Conservation (phyloP, 2,329 filamentous ascomycete genomes). For the Lecanicillium sp. region DNA sequence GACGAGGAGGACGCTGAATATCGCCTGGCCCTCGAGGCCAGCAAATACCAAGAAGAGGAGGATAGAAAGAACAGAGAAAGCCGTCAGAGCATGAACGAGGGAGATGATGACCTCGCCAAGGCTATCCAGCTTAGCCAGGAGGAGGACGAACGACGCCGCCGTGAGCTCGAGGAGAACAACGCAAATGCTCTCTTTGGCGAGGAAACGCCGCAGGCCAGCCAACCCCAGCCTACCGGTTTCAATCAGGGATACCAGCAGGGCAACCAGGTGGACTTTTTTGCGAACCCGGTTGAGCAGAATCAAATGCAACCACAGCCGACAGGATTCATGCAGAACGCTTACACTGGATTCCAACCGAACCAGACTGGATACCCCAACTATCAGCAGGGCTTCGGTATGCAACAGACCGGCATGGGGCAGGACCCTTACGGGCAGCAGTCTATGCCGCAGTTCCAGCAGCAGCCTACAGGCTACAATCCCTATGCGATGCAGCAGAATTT, state of each 20-base stretch:
- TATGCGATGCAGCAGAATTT: conserved; percentile 35
- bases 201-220: conserved; percentile 47
- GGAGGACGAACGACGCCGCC: conserved; percentile 83
- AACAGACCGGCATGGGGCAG: conserved; percentile 57
- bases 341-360: conserved; percentile 47
- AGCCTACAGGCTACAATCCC: conserved; percentile 47
- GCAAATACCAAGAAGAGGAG: conserved; percentile 90
- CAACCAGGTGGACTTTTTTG: conserved; percentile 91
- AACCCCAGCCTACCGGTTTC: conserved; percentile 77
- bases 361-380: conserved; percentile 10
- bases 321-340: conserved; percentile 54
- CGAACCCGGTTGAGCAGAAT: conserved; percentile 78
- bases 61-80: conserved; percentile 66
- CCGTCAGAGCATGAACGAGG: conserved; percentile 46
- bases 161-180: conserved; percentile 81
- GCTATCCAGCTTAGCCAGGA: conserved; percentile 91
- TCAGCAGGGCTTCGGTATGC: conserved; percentile 58
- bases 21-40: conserved; percentile 83
- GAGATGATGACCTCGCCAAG: conserved; percentile 83
- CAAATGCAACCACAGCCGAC: conserved; percentile 73
- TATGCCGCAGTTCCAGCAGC: conserved; percentile 35
- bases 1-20: conserved; percentile 91
- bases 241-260: conserved; percentile 98
- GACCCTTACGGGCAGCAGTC: conserved; percentile 58
- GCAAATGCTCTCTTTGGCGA: conserved; percentile 85